phyloP scores from a whole-genome alignment of 805 yeast genomes.

The Clavispora vitiphila region DNA sequence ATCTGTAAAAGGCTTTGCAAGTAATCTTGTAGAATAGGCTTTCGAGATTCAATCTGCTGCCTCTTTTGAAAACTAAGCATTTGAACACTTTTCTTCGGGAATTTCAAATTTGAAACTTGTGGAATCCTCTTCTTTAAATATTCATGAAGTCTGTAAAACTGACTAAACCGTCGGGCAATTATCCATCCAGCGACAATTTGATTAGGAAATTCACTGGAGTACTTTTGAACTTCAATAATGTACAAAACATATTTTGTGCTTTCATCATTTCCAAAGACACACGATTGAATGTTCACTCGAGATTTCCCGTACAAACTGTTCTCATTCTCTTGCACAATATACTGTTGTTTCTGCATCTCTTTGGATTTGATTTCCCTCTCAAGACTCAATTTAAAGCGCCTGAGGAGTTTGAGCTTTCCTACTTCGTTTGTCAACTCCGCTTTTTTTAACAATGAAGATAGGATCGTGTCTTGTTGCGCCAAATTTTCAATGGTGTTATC shows the following conservation, averaged over 20 bases:
- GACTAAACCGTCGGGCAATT: conserved; percentile 84
- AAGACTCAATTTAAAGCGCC: conserved; percentile 62
- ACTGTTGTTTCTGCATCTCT: conserved; percentile 74
- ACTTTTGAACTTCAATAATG: conserved; percentile 68
- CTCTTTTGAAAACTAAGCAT: conserved; percentile 69
- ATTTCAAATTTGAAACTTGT: conserved; percentile 42
- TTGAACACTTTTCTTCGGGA: conserved; percentile 55
- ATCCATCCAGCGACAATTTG: conserved; percentile 73
- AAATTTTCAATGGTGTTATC: conserved; percentile 53
- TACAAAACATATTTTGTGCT: conserved; percentile 49
- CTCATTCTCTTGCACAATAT: conserved; percentile 76
- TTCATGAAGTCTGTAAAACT: conserved; percentile 68
- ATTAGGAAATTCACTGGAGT: conserved; percentile 34
- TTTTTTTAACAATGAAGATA: conserved; percentile 65
- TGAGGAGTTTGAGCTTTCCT: conserved; percentile 61
- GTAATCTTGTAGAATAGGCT: conserved; percentile 56
- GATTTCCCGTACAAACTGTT: conserved; percentile 71
- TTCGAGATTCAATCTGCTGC: conserved; percentile 60
- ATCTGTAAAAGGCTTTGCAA: conserved; percentile 51
- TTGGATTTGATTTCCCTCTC: conserved; percentile 68
- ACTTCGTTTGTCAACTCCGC: conserved; percentile 81
- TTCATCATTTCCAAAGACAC: conserved; percentile 54
- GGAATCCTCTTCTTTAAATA: conserved; percentile 53
- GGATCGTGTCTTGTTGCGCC: conserved; percentile 55
- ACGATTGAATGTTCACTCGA: conserved; percentile 46